Percentiles rank a stretch among this genome's conserved stretches.
Conservation (phyloP, 192 early-diverging fungal genomes). For the Backusella mclennaniae region DNA sequence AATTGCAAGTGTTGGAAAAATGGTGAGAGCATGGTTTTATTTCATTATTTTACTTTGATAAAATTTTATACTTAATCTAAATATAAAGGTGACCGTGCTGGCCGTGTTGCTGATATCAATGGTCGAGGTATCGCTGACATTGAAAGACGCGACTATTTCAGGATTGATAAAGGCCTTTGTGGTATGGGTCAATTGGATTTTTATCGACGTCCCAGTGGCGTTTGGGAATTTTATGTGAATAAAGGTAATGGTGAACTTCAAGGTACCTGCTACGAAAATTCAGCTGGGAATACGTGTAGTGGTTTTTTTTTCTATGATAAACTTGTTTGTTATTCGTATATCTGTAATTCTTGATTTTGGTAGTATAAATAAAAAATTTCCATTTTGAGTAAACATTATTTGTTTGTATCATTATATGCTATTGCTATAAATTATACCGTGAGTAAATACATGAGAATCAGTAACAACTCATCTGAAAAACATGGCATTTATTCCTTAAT, state of each 20-base stretch:
- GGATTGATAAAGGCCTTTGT: background rate
- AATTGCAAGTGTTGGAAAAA: background rate
- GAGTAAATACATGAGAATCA: no score
- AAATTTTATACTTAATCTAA: background rate
- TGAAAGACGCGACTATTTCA: background rate
- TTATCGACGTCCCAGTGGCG: background rate
- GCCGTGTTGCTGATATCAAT: background rate
- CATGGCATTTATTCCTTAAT: no score
- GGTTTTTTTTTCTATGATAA: background rate
- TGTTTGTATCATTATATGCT: no score
- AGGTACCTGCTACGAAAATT: background rate
- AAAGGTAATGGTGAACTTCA: background rate
- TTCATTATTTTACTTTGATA: background rate
- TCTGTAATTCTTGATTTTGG: background rate
- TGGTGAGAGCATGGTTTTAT: background rate
- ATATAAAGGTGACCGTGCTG: background rate
- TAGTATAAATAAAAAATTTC: background rate
- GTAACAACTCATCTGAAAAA: no score
- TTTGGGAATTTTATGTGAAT: background rate
- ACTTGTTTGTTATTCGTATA: background rate
- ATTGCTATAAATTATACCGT: no score
- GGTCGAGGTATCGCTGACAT: background rate
- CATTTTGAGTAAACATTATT: no score
- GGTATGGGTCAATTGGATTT: background rate
- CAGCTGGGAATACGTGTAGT: background rate